Base-by-base conservation (phyloP, 257 asterid species). In the Rauvolfia tetraphylla region DNA sequence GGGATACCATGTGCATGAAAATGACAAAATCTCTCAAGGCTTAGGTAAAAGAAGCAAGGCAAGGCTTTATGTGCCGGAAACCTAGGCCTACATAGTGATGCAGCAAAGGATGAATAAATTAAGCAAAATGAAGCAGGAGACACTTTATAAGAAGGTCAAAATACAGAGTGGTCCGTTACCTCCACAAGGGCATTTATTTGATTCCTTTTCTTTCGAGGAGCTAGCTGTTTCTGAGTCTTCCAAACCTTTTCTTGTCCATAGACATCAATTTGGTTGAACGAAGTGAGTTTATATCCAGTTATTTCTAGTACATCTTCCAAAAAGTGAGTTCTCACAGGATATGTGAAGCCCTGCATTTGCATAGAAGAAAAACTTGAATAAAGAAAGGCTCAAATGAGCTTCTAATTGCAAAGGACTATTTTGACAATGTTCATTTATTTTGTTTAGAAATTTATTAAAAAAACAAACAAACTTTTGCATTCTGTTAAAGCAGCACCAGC, bases 221-320 rank as follows among this genome's bases (percentile, higher is more conserved):
- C 89, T 67, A 95, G 85, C 81, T 95, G 98, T 72, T 88, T 89
- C 82, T 95, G 98, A 51, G 97, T 93, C 83, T 95, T 95, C 99
- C 99, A 95, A 90, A 89, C 72, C 86, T 93, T 95, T 78, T 95
- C 99, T 86, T 92, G 99, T 72, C 99, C 99, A 86, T 92, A 92
- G 84, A 92, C 96, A 74, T 95, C 99, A 70, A 95, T 75, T 87
- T 95, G 99, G 87, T 95, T 95, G 87, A 90, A 90, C 72, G 99
- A 90, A 74, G 95, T 91, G 88, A 95, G 78, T 89, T 88, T 95
- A 85, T 93, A 93, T 62, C 98, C 99, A 36, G 96, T 95, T 84
- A 85, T 85, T 85, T 95, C 98, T 81, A 95, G 87, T 75, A 95
- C 84, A 84, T 95, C 97, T 88, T 95, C 98, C 83, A 95, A 85